Evolutionary conservation across 108 stramenopile species (phyloP), one percentile per base, ranked within the genome.

Genomic region (Bacterosira constricta): DNA sequence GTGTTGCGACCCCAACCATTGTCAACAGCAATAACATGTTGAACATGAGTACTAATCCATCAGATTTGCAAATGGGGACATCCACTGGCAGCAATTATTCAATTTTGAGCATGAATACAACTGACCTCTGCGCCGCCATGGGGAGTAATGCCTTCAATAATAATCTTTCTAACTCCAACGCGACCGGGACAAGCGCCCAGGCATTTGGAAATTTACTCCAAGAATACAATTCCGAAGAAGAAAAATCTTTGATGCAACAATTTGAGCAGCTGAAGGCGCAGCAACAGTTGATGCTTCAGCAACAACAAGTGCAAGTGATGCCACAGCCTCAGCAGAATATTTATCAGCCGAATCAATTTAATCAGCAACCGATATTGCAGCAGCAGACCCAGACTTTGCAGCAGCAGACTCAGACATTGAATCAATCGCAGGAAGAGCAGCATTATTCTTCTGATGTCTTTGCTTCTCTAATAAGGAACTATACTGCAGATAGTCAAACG

Each of bases 191-290:
- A 20, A 72, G 52, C 41, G 49, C 38, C 26, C 37, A 72, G 17
- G 71, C 42, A 42, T 62, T 72, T 32, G 61, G 42, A 49, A 31
- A 36, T 6, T 34, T 72, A 3, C 60, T 72, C 10, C 61, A 62
- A 29, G 61, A 72, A 20, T 72, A 57, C 21, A 68, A 49, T 36
- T 38, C 35, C 15, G 17, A n/a, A 17, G 60, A 76, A 35, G 53
- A 60, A 61, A 1, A 3, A 17, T 12, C 9, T 37, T 23, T 61
- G 34, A 62, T 31, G 31, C 38, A 52, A 66, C 57, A 59, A 38
- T 59, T 49, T 18, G 38, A 67, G 12, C n/a, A 56, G 20, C 29
- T 61, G 36, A 65, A 68, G 39, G 57, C 57, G 10, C 49, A 62
- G 21, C 53, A 60, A 20, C 57, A 56, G 1, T 45, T 54, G 21